Evolutionary conservation across 257 asterid genomes (phyloP), one percentile per base, ranked within the genome.

Genomic region (Nicotiana knightiana): DNA sequence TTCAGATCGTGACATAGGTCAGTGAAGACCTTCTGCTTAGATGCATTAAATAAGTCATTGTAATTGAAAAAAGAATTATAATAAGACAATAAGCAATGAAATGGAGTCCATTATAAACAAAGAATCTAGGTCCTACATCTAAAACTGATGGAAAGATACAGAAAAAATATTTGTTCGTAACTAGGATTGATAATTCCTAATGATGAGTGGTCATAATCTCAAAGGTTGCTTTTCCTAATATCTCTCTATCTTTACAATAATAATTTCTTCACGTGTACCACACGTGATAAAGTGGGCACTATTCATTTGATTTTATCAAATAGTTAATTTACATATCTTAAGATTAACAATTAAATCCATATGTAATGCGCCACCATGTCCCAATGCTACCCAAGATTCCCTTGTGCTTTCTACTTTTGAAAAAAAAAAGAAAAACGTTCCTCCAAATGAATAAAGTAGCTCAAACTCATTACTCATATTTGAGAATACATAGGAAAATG

Each of bases 281-380:
- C 82, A 57, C 54, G 71, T 79, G 82, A 61, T 37, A 39, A 59
- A 79, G 82, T 61, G 43, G 71, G 33, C 58, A 12, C 21, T 39
- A 18, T 80, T 65, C 61, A 32, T 64, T 64, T 13, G 61, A 80
- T 76, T 30, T 26, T 10, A 8, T 5, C 4, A 64, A 39, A 66
- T 66, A 7, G 17, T 66, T 32, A 65, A 30, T 30, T 13, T 12
- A 13, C 21, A 15, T 30, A 30, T 26, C 3, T 30, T 13, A 65
- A 33, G 43, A 30, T 65, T 65, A 65, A 30, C 46, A 65, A 65
- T 30, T 16, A 66, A 33, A 66, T 66, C 24, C 75, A 32, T 33
- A 66, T 33, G 24, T 33, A 66, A 66, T 66, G 75, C 75, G 51
- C 51, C 75, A 66, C 43, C 13, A 65, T 33, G 73, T 32, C 21